A percentile compares a stretch with the other conserved stretches of the same genome.
phyloP scores from a whole-genome alignment of 163 green algal genomes.

The Dunaliella salina region DNA sequence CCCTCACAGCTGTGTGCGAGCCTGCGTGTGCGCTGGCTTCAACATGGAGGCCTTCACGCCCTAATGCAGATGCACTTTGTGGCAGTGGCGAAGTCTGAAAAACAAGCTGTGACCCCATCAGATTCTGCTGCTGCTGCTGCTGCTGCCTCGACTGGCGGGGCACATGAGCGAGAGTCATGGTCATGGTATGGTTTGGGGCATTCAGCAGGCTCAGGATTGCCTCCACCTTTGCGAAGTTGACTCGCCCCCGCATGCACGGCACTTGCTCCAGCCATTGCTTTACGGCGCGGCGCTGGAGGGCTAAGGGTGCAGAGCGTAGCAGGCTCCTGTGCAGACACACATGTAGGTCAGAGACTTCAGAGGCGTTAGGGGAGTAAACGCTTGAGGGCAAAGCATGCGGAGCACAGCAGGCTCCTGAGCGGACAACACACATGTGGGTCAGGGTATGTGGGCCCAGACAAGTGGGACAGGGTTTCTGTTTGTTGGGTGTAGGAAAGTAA shows the following conservation, averaged over 20 bases:
- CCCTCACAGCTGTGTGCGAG: background rate
- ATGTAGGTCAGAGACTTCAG: too few species aligned
- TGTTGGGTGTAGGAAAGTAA: too few species aligned
- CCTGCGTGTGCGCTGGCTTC: background rate
- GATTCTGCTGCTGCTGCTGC: background rate
- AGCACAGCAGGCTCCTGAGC: background rate
- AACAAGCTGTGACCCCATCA: too few species aligned
- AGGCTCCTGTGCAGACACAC: background rate
- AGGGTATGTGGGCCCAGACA: background rate
- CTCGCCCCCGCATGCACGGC: background rate
- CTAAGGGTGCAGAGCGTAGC: background rate
- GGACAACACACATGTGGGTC: background rate
- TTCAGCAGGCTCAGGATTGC: slow-evolving; percentile 11
- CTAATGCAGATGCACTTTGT: background rate
- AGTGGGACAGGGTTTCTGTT: background rate
- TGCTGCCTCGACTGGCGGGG: background rate
- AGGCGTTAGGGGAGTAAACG: too few species aligned
- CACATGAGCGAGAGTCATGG: background rate
- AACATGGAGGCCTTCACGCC: background rate
- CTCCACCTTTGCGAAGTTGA: slow-evolving; percentile 11
- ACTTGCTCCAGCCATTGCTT: slow-evolving; percentile 18
- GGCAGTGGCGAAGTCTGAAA: too few species aligned
- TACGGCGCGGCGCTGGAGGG: slow-evolving; percentile 27
- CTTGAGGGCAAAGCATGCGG: slow-evolving; percentile 15
- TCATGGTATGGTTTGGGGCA: slow-evolving; percentile 16